phyloP scores from a whole-genome alignment of 495 filamentous ascomycete genomes.

The Penicillium roqueforti region DNA sequence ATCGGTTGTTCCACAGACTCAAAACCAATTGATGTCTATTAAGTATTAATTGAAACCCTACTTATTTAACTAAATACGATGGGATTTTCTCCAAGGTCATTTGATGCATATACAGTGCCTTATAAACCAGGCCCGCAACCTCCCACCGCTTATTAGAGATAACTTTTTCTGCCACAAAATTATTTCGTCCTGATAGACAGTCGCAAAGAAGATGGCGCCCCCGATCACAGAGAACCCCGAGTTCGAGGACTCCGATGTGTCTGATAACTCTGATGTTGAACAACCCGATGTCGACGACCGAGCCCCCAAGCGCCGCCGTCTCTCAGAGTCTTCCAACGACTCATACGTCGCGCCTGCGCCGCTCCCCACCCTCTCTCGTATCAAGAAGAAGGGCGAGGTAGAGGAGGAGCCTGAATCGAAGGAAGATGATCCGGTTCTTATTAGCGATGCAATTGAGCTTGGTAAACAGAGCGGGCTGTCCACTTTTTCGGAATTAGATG shows the following conservation, averaged over 20 bases:
- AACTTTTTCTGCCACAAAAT: slow-evolving; percentile 44
- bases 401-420: slow-evolving; percentile 18
- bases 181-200: slow-evolving; percentile 24
- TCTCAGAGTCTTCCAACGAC: slow-evolving; percentile 41
- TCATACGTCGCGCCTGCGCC: slow-evolving; percentile 38
- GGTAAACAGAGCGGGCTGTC: slow-evolving; percentile 43
- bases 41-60: not conserved
- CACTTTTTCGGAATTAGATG: slow-evolving; percentile 68
- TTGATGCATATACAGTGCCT: not conserved
- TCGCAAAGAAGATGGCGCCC: slow-evolving; percentile 33
- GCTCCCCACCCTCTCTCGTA: slow-evolving; percentile 42
- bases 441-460: slow-evolving; percentile 42
- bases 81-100: slow-evolving; percentile 3
- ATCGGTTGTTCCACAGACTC: not conserved
- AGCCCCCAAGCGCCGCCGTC: slow-evolving; percentile 40
- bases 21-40: not conserved
- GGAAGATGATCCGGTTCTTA: slow-evolving; percentile 38
- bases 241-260: slow-evolving; percentile 24
- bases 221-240: slow-evolving; percentile 22
- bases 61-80: not conserved
- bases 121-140: not conserved
- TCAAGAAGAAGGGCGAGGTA: slow-evolving; percentile 40
- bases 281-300: slow-evolving; percentile 27
- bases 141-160: slow-evolving; percentile 28
- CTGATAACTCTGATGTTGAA: slow-evolving; percentile 22